Conservation (phyloP, 768 basidiomycete species). For the Dioszegia aurantiaca region DNA sequence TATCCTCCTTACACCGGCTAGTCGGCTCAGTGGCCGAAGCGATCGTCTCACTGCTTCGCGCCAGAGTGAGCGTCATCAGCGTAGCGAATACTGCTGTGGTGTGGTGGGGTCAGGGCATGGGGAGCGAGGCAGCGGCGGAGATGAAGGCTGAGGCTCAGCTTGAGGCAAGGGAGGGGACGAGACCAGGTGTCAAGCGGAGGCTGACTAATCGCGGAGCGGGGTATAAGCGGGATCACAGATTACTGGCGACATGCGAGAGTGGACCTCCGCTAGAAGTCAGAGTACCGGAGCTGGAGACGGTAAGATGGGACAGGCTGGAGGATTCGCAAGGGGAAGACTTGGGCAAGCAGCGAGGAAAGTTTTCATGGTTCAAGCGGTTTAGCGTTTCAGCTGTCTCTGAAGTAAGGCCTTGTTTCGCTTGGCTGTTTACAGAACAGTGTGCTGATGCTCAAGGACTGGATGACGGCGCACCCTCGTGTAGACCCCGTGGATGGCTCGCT, state of each 20-base stretch:
- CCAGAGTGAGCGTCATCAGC: slow-evolving; percentile 46
- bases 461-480: slow-evolving; percentile 80
- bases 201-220: slow-evolving; percentile 11
- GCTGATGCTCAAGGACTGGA: slow-evolving; percentile 69
- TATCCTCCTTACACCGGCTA: slow-evolving; percentile 49
- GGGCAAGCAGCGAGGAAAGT: slow-evolving; percentile 23
- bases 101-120: slow-evolving; percentile 49
- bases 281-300: slow-evolving; percentile 53
- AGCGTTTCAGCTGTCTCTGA: slow-evolving; percentile 43
- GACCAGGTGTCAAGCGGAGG: not conserved
- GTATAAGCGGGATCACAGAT: slow-evolving; percentile 40
- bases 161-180: slow-evolving; percentile 7
- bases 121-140: slow-evolving; percentile 34
- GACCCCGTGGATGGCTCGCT: slow-evolving; percentile 52
- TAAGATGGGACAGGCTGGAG: slow-evolving; percentile 48
- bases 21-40: slow-evolving; percentile 47
- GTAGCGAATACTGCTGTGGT: slow-evolving; percentile 54
- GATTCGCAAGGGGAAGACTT: slow-evolving; percentile 34
- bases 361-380: slow-evolving; percentile 36
- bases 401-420: slow-evolving; percentile 21
- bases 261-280: slow-evolving; percentile 52
- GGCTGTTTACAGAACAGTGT: not conserved
- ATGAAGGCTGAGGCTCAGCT: slow-evolving; percentile 9
- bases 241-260: slow-evolving; percentile 54
- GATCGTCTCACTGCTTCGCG: slow-evolving; percentile 46